Conservation (phyloP, 495 filamentous ascomycete species). For the Halenospora varia region DNA sequence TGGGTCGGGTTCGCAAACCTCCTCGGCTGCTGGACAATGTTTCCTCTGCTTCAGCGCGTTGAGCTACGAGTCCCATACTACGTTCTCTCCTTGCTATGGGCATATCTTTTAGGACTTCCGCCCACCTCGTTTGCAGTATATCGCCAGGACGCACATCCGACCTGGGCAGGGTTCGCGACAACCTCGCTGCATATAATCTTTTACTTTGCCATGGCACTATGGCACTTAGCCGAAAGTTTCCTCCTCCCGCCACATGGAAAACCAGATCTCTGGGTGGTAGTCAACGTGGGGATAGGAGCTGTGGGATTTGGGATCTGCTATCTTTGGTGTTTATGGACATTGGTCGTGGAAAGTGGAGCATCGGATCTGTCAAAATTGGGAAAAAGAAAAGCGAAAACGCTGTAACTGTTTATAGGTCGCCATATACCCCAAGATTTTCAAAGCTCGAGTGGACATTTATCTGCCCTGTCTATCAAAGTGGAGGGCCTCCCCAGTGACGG, state of each 20-base stretch:
- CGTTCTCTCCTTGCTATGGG: conserved; percentile 81
- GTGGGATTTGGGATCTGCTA: conserved; percentile 84
- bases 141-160: conserved; percentile 37
- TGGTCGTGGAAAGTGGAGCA: conserved; percentile 49
- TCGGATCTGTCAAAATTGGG: conserved; percentile 7
- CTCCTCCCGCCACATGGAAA: conserved; percentile 64
- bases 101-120: conserved; percentile 82
- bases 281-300: conserved; percentile 81
- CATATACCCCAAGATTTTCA: not conserved
- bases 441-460: not conserved
- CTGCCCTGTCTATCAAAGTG: not conserved
- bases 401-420: conserved; percentile 12
- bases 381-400: conserved; percentile 19
- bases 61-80: conserved; percentile 79
- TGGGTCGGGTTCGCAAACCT: conserved; percentile 95
- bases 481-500: not conserved
- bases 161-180: conserved; percentile 46
- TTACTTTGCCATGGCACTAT: conserved; percentile 69
- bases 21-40: conserved; percentile 90
- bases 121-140: conserved; percentile 70
- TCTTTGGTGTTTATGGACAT: conserved; percentile 77
- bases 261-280: conserved; percentile 91
- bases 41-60: conserved; percentile 81
- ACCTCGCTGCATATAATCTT: conserved; percentile 67
- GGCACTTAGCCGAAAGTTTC: conserved; percentile 73